Percentiles rank a stretch among this genome's conserved stretches.
These are phyloP conservation scores for Termitomyces sp. DNA, from an alignment of 768 basidiomycete genomes.

Conservation along the genomic window DNA sequence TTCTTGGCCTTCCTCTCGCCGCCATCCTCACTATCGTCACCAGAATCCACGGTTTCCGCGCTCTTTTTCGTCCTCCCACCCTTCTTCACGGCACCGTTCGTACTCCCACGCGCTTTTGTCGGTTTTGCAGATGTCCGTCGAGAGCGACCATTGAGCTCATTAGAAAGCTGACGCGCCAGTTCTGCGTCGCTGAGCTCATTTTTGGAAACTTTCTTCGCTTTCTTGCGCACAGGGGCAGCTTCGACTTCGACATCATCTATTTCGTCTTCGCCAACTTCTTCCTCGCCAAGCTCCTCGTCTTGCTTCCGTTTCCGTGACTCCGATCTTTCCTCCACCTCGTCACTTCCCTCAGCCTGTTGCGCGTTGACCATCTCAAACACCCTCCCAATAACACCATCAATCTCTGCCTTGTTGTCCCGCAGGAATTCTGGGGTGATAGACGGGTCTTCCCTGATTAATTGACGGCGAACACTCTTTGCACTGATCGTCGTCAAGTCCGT, in stretches of 20 bases:
- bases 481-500: constrained; percentile 77
- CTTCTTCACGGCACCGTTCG: constrained; percentile 41
- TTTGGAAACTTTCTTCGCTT: constrained; percentile 46
- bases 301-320: constrained; percentile 36
- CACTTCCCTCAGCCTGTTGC: constrained; percentile 25
- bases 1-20: constrained; percentile 44
- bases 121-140: constrained; percentile 40
- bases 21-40: constrained; percentile 46
- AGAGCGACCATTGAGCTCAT: constrained; percentile 64
- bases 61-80: constrained; percentile 47
- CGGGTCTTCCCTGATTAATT: constrained; percentile 51
- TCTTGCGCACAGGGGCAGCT: constrained; percentile 38
- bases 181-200: constrained; percentile 63
- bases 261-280: constrained; percentile 31
- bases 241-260: constrained; percentile 28
- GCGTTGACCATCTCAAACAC: constrained; percentile 62
- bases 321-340: constrained; percentile 23
- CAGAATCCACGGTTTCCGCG: constrained; percentile 48
- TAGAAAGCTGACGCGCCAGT: constrained; percentile 66
- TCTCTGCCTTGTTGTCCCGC: constrained; percentile 60
- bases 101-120: constrained; percentile 28
- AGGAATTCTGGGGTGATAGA: constrained; percentile 55
- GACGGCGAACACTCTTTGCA: constrained; percentile 85
- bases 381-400: constrained; percentile 65
- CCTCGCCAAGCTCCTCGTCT: constrained; percentile 26